Evolutionary conservation across 2,329 filamentous ascomycete genomes (phyloP).

Genomic region (Penicillium hordei): DNA sequence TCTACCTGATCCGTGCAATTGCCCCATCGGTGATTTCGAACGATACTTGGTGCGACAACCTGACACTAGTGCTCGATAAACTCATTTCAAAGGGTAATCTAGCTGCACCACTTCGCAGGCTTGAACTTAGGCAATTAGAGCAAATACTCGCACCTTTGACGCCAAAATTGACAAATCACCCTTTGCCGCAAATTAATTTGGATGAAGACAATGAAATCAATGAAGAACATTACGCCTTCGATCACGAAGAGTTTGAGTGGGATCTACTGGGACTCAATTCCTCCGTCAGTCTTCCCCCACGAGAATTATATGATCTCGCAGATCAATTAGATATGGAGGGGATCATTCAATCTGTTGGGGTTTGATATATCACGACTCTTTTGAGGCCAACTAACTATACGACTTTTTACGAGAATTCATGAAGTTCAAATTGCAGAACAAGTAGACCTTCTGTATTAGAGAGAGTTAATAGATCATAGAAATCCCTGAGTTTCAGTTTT

Average conservation of each 20-base stretch:
- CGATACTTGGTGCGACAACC: slow-evolving; percentile 39
- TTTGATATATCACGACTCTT: background rate
- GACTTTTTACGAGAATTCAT: background rate
- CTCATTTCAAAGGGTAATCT: slow-evolving; percentile 42
- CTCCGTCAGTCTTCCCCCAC: slow-evolving; percentile 26
- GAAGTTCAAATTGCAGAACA: background rate
- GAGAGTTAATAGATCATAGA: background rate
- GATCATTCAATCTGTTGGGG: slow-evolving; percentile 24
- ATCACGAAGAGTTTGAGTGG: slow-evolving; percentile 28
- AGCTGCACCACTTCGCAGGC: slow-evolving; percentile 40
- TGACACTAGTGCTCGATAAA: slow-evolving; percentile 40
- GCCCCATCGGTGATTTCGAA: slow-evolving; percentile 40
- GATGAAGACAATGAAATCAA: slow-evolving; percentile 6
- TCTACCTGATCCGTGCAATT: slow-evolving; percentile 35
- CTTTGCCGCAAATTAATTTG: slow-evolving; percentile 1
- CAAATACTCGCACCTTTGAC: slow-evolving; percentile 39
- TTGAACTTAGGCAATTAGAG: slow-evolving; percentile 42
- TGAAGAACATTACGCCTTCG: slow-evolving; percentile 16
- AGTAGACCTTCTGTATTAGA: background rate
- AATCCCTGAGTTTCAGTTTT: background rate
- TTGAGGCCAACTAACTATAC: too few relatives aligned
- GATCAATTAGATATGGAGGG: slow-evolving; percentile 27
- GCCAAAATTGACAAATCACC: slow-evolving; percentile 20
- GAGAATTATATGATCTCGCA: slow-evolving; percentile 27
- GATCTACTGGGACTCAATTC: slow-evolving; percentile 25